A percentile compares a stretch with the other conserved stretches of the same genome.
Conservation (phyloP, 345 rosid species). For the Cardamine occulta region DNA sequence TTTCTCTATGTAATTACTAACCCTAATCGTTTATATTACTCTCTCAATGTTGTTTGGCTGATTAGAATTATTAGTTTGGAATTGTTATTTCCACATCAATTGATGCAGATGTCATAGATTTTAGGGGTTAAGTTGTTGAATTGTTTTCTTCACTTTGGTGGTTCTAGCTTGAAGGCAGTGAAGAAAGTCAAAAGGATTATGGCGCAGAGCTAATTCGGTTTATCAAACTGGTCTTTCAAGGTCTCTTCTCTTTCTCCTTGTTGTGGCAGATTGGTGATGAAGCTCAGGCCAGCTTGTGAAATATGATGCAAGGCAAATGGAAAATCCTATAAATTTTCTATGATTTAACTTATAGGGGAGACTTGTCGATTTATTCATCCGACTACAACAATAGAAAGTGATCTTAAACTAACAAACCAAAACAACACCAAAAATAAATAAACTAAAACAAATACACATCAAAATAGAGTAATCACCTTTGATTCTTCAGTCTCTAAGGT, state of each 20-base stretch:
- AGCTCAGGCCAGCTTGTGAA: conserved; percentile 45
- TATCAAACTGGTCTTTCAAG: conserved; percentile 72
- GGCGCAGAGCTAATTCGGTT: conserved; percentile 64
- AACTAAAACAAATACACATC: too few relatives aligned
- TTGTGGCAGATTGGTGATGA: conserved; percentile 52
- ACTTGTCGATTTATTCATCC: too few relatives aligned
- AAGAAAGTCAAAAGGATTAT: conserved; percentile 76
- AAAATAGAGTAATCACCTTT: too few relatives aligned
- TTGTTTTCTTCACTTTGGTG: conserved; percentile 1
- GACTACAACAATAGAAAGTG: too few relatives aligned
- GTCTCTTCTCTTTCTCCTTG: conserved; percentile 35
- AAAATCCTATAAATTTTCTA: conserved; percentile 2
- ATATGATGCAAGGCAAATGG: conserved; percentile 57
- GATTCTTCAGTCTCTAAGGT: too few relatives aligned
- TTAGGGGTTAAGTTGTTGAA: background rate
- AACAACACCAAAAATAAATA: too few relatives aligned
- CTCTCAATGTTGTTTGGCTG: background rate
- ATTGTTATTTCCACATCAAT: background rate
- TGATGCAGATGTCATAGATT: too few relatives aligned
- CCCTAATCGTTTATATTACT: background rate
- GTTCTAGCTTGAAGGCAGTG: conserved; percentile 63
- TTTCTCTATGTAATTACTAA: conserved; percentile 65
- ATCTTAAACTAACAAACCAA: too few relatives aligned
- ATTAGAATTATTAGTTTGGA: background rate
- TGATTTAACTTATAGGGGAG: conserved; percentile 7